Evolutionary conservation across 345 rosid species (phyloP).

Genomic region (Xanthoceras sorbifolium): DNA sequence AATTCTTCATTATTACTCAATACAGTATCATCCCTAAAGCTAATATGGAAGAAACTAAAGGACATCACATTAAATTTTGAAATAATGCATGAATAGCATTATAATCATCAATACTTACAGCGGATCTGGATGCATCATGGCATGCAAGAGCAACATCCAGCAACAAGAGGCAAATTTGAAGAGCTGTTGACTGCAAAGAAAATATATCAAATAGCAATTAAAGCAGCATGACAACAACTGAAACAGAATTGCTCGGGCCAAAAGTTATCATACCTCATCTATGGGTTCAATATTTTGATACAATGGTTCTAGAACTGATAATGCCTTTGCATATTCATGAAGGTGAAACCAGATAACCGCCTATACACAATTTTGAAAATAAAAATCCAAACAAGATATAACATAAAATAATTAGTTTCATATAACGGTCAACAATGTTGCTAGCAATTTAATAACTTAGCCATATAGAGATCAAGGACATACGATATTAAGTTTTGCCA

Average conservation of each 20-base stretch:
- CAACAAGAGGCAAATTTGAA: conserved; percentile 80
- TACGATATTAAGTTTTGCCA: conserved; percentile 80
- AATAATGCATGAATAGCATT: background rate
- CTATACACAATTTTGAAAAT: conserved; percentile 42
- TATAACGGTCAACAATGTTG: background rate
- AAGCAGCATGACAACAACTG: conserved; percentile 7
- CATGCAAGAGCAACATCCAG: conserved; percentile 88
- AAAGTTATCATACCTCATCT: conserved; percentile 68
- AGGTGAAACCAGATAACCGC: conserved; percentile 92
- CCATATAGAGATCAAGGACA: conserved; percentile 24
- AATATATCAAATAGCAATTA: conserved; percentile 29
- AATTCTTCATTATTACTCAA: background rate
- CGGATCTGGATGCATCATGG: conserved; percentile 73
- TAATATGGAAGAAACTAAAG: background rate
- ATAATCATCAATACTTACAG: conserved; percentile 54
- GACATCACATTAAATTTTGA: background rate
- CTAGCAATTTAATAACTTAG: conserved; percentile 10
- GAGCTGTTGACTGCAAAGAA: conserved; percentile 74
- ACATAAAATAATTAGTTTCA: conserved; percentile 7
- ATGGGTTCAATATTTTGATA: conserved; percentile 75
- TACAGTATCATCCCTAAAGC: background rate
- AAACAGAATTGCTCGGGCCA: background rate
- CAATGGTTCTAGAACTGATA: conserved; percentile 74
- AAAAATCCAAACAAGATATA: conserved; percentile 19
- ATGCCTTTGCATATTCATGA: conserved; percentile 75